Base-by-base conservation (phyloP, 2,329 filamentous ascomycete species). In the Phoma sp. region DNA sequence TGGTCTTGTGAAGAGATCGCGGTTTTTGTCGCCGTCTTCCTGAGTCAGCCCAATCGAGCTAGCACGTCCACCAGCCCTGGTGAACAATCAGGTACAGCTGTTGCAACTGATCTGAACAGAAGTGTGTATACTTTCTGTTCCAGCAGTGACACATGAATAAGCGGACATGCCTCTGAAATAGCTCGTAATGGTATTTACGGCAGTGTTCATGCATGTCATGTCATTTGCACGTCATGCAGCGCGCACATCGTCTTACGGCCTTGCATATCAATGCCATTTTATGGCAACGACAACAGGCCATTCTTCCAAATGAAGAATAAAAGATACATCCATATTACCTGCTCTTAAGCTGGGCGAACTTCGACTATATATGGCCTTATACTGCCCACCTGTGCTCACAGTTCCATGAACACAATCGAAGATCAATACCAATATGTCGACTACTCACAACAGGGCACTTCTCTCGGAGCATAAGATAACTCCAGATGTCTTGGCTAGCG, bases 391-490 rank as follows among this genome's bases (percentile, higher is more conserved):
- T 25, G 6, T 25, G 10, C 21, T 14, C 34, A 5, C 20, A 21
- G 9, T 20, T 20, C 21, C 10, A 7, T 30, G 4, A 11, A 43
- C 14, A 11, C 7, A 23, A 20, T 1, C 12, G 6, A 17, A 33
- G 3, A 30, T 15, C 4, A 25, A 0, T 10, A 20, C 12, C 10
- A 33, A 21, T 5, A 48, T 53, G 50, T 42, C 50, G 15, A 47
- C 25, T 28, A 14, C 32, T 15, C 37, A 33, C 14, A 42, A 47
- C 32, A 53, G 32, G 7, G 50, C 50, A 10, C 50, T 53, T 2
- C 42, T 53, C 21, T 53, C 43, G 12, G 23, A 53, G 20, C 32
- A 53, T 43, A 63, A 62, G n/a, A 52, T 66, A 15, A 64, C 64
- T 6, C 59, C 62, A 15, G 60, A 64, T 32, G 60, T 65, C 3